Evolutionary conservation across 208 protist genomes (phyloP).

Genomic region (Novymonas esmeraldas): DNA sequence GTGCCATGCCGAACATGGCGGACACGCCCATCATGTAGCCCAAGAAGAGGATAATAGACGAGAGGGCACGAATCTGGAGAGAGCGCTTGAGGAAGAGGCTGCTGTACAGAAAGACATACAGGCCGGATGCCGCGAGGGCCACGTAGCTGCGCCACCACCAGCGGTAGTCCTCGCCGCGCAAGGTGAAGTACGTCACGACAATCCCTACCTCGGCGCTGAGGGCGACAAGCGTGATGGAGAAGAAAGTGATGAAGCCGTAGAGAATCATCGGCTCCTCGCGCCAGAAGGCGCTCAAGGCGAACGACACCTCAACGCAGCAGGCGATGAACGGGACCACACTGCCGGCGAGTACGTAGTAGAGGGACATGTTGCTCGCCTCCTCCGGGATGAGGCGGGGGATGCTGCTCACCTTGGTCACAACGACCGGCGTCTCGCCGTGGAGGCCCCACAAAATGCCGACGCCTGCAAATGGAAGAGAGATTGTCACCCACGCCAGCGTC

Average conservation of each 20-base stretch:
- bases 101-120: constrained; percentile 95
- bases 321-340: constrained; percentile 97
- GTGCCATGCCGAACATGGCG: constrained; percentile 53
- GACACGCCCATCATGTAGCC: constrained; percentile 78
- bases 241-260: constrained; percentile 95
- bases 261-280: constrained; percentile 95
- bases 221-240: constrained; percentile 92
- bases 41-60: constrained; percentile 70
- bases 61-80: constrained; percentile 67
- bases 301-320: constrained; percentile 97
- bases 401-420: constrained; percentile 87
- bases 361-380: constrained; percentile 29
- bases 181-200: constrained; percentile 97
- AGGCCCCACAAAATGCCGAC: constrained; percentile 93
- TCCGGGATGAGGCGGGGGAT: constrained; percentile 95
- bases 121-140: constrained; percentile 62
- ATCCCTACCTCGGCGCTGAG: constrained; percentile 97
- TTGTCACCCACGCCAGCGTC: constrained; percentile 76
- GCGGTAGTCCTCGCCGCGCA: constrained; percentile 95
- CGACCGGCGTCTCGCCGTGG: constrained; percentile 54
- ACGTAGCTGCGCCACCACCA: constrained; percentile 98
- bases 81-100: constrained; percentile 88
- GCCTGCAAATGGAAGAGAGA: constrained; percentile 95
- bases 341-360: constrained; percentile 43
- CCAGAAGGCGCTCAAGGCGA: constrained; percentile 95